Base-by-base conservation (phyloP, 139 green algal species). In the Eudorina sp. region DNA sequence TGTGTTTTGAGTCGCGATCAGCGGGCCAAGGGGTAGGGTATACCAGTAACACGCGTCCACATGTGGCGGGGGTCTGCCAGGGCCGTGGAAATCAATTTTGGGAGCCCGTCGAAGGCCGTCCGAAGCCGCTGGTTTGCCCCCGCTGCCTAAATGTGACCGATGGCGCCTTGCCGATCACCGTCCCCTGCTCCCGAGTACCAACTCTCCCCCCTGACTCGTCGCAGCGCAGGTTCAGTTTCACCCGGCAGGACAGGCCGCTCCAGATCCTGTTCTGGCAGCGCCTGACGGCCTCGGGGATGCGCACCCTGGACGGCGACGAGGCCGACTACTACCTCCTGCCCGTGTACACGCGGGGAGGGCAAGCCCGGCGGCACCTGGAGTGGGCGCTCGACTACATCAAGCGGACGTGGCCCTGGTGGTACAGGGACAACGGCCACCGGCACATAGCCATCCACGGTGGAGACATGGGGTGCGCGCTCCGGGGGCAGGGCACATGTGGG, bases 251-350 rank as follows among this genome's bases (percentile, higher is more conserved):
- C 51, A 74, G 89, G 18, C 83, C 89, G 31, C 53, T 79, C 5
- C 70, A 79, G 40, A 38, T 85, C 27, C 41, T 85, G 34, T 88
- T 92, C 51, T 90, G 76, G 89, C 89, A 92, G 77, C 89, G 89
- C 8, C 75, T 92, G 45, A 85, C 90, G 46, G 53, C 62, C 43
- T 29, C 48, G 5, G 89, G 89, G 14, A 78, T 80, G 4, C 74
- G 83, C 9, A 62, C 80, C 21, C 62, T 70, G 2, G 74, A 92
- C 34, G 89, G 89, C n/a, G 51, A 89, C 48, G 21, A 46, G 46
- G 89, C 89, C 7, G 89, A 92, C 62, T 89, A 70, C 36, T 92
- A 78, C 89, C 89, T 81, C 75, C 90, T 92, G 31, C 84, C 89
- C 18, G 38, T 92, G 21, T 58, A 82, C 60, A 69, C 43, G 38